phyloP scores from a whole-genome alignment of 805 yeast genomes.

The Jamesozyma piceae region DNA sequence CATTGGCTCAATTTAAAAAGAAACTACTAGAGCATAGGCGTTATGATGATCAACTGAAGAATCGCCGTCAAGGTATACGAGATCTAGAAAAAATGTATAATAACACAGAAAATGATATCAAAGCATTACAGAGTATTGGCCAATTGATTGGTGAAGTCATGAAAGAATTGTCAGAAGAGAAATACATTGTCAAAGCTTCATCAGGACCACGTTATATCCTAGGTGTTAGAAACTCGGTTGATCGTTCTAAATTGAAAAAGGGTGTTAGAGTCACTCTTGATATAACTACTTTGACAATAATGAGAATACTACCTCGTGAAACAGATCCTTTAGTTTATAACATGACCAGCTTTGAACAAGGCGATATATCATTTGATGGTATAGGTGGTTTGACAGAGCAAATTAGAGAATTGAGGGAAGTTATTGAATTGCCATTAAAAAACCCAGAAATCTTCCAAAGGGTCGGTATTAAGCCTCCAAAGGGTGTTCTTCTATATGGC shows the following conservation, averaged over 20 bases:
- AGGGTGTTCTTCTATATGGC: conserved; percentile 91
- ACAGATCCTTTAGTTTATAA: conserved; percentile 97
- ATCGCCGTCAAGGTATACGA: conserved; percentile 71
- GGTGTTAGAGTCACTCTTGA: conserved; percentile 96
- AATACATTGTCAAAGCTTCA: conserved; percentile 91
- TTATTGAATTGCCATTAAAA: conserved; percentile 90
- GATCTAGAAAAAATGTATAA: conserved; percentile 76
- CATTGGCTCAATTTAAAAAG: conserved; percentile 68
- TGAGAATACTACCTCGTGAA: conserved; percentile 95
- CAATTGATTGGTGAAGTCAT: conserved; percentile 95
- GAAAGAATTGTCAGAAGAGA: conserved; percentile 88
- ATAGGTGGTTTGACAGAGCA: conserved; percentile 96
- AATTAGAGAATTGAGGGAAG: conserved; percentile 93
- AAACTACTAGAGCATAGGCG: conserved; percentile 87
- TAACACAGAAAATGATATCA: conserved; percentile 93
- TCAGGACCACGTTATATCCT: conserved; percentile 97
- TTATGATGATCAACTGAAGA: conserved; percentile 86
- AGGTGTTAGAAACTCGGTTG: conserved; percentile 90
- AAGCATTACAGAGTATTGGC: conserved; percentile 93
- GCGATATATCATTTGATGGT: conserved; percentile 86
- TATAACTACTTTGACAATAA: conserved; percentile 94
- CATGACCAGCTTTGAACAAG: conserved; percentile 98
- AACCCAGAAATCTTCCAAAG: conserved; percentile 93
- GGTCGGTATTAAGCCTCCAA: conserved; percentile 98
- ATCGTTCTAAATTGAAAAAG: conserved; percentile 70